Base-by-base conservation (phyloP, 2,329 filamentous ascomycete genomes). In the Whalleya microplaca region DNA sequence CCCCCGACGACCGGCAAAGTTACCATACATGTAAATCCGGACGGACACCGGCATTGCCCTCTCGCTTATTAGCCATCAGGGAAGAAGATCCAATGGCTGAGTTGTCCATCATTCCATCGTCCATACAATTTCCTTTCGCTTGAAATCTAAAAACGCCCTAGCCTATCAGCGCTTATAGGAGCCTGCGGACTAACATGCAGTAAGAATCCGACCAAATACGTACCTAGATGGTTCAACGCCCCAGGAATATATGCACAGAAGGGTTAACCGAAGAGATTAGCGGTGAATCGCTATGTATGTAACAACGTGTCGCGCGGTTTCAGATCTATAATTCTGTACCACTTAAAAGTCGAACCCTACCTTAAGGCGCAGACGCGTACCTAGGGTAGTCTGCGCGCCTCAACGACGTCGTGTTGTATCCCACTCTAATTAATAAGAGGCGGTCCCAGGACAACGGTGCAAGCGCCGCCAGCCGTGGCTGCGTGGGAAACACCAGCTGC, bases 261-360 rank as follows among this genome's bases (percentile, higher is more conserved):
- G 23, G 41, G 18, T n/a, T 10, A 48, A 46, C 49, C 47, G 61
- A 63, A 56, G 51, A 58, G 61, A 63, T 61, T 58, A 49, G 58
- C 55, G 55, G 55, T 53, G 61, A 56, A 64, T 64, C 59, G 50
- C 47, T 55, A n/a, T n/a, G n/a, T n/a, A n/a, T n/a, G n/a, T n/a
- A 43, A 60, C 59, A 62, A 41, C 54, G 44, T 54, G 55, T 54
- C 54, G 59, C 52, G 59, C 41, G 49, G 61, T 64, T 64, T 64
- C 61, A 64, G 59, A 62, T 62, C 20, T 41, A 48, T 49, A 3
- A 55, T 57, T 51, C 51, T 60, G 54, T 64, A 29, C 50, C 54
- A 59, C 55, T 49, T 50, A 48, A 58, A 53, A 56, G 52, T 37
- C 45, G 32, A 58, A 54, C 55, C 55, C 52, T 48, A 55, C 27